Evolutionary conservation across 805 yeast species (phyloP).

Genomic region (Jamesozyma lodderae): DNA sequence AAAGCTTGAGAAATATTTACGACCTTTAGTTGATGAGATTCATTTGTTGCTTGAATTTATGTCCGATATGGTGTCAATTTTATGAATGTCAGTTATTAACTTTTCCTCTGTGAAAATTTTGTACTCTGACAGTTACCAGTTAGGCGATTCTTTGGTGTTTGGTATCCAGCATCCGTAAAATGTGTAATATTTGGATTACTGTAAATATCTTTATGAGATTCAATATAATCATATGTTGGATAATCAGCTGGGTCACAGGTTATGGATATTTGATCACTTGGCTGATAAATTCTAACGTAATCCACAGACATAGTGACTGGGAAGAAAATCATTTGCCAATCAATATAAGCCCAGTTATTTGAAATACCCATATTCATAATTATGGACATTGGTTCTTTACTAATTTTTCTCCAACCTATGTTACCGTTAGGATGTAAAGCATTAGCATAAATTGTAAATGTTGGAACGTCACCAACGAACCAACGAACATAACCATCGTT

Average conservation of each 20-base stretch:
- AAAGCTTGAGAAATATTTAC: too few species aligned
- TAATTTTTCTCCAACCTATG: slow-evolving; percentile 68
- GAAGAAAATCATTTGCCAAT: slow-evolving; percentile 74
- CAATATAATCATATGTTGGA: slow-evolving; percentile 82
- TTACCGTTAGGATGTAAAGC: slow-evolving; percentile 89
- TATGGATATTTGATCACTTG: slow-evolving; percentile 45
- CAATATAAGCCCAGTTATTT: slow-evolving; percentile 86
- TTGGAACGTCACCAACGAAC: slow-evolving; percentile 76
- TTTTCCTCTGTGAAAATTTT: slow-evolving; percentile 7
- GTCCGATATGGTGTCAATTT: background rate
- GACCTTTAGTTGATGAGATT: too few species aligned
- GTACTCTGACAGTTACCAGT: slow-evolving; percentile 42
- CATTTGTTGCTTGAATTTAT: background rate
- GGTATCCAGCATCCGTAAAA: slow-evolving; percentile 72
- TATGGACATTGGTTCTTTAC: slow-evolving; percentile 90
- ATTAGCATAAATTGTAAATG: slow-evolving; percentile 60
- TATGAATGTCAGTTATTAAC: background rate
- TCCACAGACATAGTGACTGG: slow-evolving; percentile 74
- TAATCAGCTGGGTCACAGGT: slow-evolving; percentile 82
- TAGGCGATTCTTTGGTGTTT: slow-evolving; percentile 52
- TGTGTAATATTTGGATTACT: slow-evolving; percentile 55
- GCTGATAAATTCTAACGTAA: slow-evolving; percentile 89
- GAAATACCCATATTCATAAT: slow-evolving; percentile 85
- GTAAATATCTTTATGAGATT: slow-evolving; percentile 61
- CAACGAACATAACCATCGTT: slow-evolving; percentile 70